phyloP scores from a whole-genome alignment of 352 stramenopile species.

The Pythium brachiatum region DNA sequence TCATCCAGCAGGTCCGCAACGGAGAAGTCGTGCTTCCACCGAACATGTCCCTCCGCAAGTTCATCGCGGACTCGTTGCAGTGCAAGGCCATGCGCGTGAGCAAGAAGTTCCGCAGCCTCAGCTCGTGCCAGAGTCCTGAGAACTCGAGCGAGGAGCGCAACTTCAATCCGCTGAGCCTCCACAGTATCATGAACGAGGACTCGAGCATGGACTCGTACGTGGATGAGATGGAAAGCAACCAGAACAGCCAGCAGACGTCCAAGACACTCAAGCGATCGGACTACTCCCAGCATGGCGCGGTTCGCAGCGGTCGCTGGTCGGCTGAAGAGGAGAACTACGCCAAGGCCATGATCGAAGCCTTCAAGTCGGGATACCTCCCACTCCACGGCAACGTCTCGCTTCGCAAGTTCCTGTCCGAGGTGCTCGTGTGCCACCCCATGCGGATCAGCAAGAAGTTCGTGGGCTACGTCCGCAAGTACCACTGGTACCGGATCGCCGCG shows the following conservation, averaged over 20 bases:
- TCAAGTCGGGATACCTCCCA: slow-evolving; percentile 67
- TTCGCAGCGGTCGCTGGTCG: slow-evolving; percentile 70
- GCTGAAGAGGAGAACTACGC: slow-evolving; percentile 74
- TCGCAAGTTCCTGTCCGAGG: slow-evolving; percentile 84
- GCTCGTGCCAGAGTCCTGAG: slow-evolving; percentile 26
- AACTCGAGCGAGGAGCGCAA: slow-evolving; percentile 17
- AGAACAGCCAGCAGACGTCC: slow-evolving; percentile 34
- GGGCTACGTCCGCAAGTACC: slow-evolving; percentile 85
- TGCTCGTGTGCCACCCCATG: slow-evolving; percentile 88
- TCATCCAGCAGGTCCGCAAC: slow-evolving; percentile 52
- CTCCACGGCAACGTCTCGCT: slow-evolving; percentile 81
- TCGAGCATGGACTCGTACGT: slow-evolving; percentile 15
- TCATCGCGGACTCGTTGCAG: slow-evolving; percentile 51
- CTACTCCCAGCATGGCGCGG: slow-evolving; percentile 72
- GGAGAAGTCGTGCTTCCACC: slow-evolving; percentile 43
- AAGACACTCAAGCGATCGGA: slow-evolving; percentile 74
- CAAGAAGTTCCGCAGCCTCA: slow-evolving; percentile 61
- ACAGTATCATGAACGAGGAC: slow-evolving; percentile 78
- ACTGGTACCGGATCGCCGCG: slow-evolving; percentile 77
- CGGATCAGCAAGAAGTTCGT: slow-evolving; percentile 92
- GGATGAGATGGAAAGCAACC: slow-evolving; percentile 18
- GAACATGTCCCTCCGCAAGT: slow-evolving; percentile 56
- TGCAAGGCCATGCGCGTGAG: slow-evolving; percentile 66
- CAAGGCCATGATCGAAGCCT: slow-evolving; percentile 81
- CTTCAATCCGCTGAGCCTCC: slow-evolving; percentile 70